Percentiles rank a stretch among this genome's conserved stretches.
Conservation (phyloP, 495 filamentous ascomycete genomes). For the Hypoxylon perforatum region DNA sequence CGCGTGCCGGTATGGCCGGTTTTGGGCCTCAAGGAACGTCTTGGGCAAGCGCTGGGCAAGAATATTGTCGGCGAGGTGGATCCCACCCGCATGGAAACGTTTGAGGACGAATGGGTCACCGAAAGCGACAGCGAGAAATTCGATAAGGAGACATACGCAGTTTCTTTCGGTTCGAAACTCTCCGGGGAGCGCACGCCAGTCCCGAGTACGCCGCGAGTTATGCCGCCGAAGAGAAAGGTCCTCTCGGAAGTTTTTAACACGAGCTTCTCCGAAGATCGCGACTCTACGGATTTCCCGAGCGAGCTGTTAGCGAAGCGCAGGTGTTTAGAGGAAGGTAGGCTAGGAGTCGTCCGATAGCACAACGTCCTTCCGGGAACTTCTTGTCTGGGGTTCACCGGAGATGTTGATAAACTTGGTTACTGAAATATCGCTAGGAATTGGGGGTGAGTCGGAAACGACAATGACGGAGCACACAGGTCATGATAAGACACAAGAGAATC, state of each 20-base stretch:
- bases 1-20: conserved; percentile 58
- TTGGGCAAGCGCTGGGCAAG: conserved; percentile 56
- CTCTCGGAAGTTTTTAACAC: conserved; percentile 38
- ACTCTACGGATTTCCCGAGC: conserved; percentile 21
- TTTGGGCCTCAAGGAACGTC: conserved; percentile 59
- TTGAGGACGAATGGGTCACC: conserved; percentile 30
- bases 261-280: conserved; percentile 42
- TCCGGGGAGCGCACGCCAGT: background rate
- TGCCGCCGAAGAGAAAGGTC: conserved; percentile 20
- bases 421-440: conserved; percentile 28
- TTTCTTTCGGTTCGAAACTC: background rate
- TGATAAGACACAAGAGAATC: conserved; percentile 1
- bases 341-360: conserved; percentile 38
- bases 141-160: background rate
- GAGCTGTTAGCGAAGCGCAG: conserved; percentile 32
- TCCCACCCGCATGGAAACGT: conserved; percentile 49
- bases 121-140: background rate
- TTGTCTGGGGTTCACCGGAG: conserved; percentile 7
- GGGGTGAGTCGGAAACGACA: background rate
- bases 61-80: conserved; percentile 54
- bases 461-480: background rate
- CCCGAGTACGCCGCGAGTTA: background rate
- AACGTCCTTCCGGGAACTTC: conserved; percentile 7
- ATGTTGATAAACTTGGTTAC: conserved; percentile 13
- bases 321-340: conserved; percentile 34